Conservation (phyloP, 208 protist genomes). For the Leishmania turanica region DNA sequence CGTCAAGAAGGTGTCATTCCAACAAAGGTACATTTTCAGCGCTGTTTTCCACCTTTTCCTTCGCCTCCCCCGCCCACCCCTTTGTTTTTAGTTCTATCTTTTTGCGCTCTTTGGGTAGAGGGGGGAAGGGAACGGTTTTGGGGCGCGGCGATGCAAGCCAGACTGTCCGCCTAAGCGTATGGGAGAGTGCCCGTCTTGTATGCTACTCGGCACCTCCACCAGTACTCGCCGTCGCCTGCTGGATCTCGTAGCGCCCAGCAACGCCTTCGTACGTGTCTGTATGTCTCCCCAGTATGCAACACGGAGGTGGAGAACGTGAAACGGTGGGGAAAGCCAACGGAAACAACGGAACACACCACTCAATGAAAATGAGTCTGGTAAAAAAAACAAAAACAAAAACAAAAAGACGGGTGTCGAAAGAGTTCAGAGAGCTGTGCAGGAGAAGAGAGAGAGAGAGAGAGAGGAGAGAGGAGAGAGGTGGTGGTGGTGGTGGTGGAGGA, state of each 20-base stretch:
- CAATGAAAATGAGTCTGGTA: background rate
- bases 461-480: too few species aligned
- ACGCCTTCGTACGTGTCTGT: background rate
- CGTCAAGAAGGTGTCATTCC: slow-evolving; percentile 31
- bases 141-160: background rate
- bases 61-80: background rate
- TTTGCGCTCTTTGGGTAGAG: background rate
- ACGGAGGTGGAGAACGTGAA: background rate
- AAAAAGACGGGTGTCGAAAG: background rate
- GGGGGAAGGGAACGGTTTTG: background rate
- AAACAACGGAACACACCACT: background rate
- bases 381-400: background rate
- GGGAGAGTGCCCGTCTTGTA: background rate
- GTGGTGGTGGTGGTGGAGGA: too few species aligned
- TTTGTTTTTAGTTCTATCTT: background rate
- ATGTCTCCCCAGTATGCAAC: background rate
- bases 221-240: background rate
- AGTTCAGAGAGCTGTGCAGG: background rate
- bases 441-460: background rate
- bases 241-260: background rate
- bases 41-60: background rate
- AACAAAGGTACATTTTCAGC: slow-evolving; percentile 24
- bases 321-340: background rate
- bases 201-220: background rate
- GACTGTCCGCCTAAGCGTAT: background rate